Percentiles rank a stretch among this genome's conserved stretches.
Evolutionary conservation across 805 yeast species (phyloP).

Genomic region (Limtongozyma cylindracea): DNA sequence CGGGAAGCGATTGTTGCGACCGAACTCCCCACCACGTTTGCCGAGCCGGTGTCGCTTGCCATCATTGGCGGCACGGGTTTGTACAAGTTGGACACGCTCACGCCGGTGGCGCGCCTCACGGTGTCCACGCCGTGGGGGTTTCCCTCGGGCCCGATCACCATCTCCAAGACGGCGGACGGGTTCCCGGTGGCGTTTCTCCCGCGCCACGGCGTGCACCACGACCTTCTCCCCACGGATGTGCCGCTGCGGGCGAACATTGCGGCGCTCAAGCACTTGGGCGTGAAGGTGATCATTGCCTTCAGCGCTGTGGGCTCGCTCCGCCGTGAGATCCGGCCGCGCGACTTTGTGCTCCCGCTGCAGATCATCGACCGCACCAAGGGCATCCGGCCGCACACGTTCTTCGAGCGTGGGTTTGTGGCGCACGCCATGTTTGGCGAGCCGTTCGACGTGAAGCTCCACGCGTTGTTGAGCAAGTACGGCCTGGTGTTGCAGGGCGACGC

Average conservation of each 20-base stretch:
- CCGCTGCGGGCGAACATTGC: constrained; percentile 92
- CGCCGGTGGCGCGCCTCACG: constrained; percentile 66
- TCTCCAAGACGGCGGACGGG: constrained; percentile 53
- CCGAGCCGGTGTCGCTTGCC: constrained; percentile 55
- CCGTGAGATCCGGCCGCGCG: constrained; percentile 75
- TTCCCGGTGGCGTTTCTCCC: constrained; percentile 85
- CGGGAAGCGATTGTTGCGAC: constrained; percentile 7
- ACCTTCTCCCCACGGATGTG: constrained; percentile 73
- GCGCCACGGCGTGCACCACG: constrained; percentile 84
- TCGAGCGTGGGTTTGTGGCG: constrained; percentile 84
- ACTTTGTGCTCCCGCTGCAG: constrained; percentile 91
- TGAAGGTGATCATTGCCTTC: constrained; percentile 72
- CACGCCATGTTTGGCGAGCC: constrained; percentile 98
- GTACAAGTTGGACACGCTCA: constrained; percentile 58
- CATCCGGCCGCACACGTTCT: constrained; percentile 69
- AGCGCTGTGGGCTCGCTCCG: constrained; percentile 92
- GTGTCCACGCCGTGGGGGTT: constrained; percentile 92
- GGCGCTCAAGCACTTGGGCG: constrained; percentile 74
- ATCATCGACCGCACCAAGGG: constrained; percentile 95
- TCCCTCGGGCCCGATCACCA: constrained; percentile 85
- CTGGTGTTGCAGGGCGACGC: constrained; percentile 25
- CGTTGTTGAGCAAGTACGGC: constrained; percentile 31
- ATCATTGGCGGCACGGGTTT: constrained; percentile 98
- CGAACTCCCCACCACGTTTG: constrained; percentile 22
- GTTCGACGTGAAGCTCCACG: constrained; percentile 52